A percentile compares a stretch with the other conserved stretches of the same genome.
Conservation (phyloP, 2,329 filamentous ascomycete species). For the Cryphonectria parasitica region DNA sequence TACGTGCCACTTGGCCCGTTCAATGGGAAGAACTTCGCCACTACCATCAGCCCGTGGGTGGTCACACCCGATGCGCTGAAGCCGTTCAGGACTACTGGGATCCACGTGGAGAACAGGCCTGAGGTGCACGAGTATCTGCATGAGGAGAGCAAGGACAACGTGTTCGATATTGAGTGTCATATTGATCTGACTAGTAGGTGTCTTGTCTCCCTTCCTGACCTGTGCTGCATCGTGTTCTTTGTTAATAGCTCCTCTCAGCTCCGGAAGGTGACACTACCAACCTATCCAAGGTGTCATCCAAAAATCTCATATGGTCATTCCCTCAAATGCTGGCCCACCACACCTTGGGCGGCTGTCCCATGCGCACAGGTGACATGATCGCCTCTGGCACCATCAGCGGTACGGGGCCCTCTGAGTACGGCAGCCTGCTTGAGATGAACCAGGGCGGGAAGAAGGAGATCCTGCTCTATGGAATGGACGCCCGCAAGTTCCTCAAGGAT, state of each 20-base stretch:
- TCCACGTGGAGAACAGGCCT: constrained; percentile 38
- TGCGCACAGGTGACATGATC: constrained; percentile 74
- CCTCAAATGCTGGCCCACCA: constrained; percentile 84
- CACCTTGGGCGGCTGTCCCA: constrained; percentile 73
- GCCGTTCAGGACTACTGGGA: constrained; percentile 45
- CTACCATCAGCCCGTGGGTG: constrained; percentile 78
- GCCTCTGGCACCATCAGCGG: constrained; percentile 77
- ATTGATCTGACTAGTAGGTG: constrained; percentile 64
- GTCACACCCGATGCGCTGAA: constrained; percentile 77
- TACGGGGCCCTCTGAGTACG: constrained; percentile 41
- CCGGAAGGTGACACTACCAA: constrained; percentile 56
- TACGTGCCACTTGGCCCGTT: constrained; percentile 83
- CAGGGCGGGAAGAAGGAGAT: constrained; percentile 50
- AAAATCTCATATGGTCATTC: constrained; percentile 79
- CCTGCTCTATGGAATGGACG: constrained; percentile 44
- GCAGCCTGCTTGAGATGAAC: constrained; percentile 51
- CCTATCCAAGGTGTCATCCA: constrained; percentile 63
- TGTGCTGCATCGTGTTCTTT: background rate
- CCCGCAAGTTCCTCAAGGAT: constrained; percentile 49
- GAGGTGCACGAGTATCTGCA: constrained; percentile 53
- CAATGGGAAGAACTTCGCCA: constrained; percentile 82
- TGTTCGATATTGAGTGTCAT: constrained; percentile 71
- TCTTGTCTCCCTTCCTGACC: background rate
- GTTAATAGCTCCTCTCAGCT: constrained; percentile 28
- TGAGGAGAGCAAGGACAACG: constrained; percentile 60